Evolutionary conservation across 2,329 filamentous ascomycete species (phyloP).

Genomic region (Mycogone perniciosa): DNA sequence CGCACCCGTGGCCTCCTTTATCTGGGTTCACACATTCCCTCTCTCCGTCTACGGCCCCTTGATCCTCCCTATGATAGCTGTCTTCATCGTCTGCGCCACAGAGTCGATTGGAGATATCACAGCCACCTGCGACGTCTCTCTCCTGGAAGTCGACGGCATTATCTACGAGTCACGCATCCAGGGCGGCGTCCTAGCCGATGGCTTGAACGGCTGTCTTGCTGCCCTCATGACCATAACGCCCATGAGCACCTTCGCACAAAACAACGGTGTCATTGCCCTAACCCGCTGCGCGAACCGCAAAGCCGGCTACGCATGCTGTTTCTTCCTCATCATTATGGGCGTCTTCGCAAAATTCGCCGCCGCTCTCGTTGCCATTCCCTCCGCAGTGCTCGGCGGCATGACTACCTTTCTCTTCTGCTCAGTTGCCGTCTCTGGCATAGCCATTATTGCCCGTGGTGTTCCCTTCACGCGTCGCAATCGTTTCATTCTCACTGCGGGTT

Average conservation of each 20-base stretch:
- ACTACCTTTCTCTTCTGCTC: conserved; percentile 75
- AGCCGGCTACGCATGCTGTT: conserved; percentile 70
- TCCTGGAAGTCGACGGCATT: conserved; percentile 64
- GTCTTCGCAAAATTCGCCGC: conserved; percentile 80
- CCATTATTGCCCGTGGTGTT: conserved; percentile 63
- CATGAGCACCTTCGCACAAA: conserved; percentile 76
- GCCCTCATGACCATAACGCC: conserved; percentile 74
- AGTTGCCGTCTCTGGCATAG: conserved; percentile 70
- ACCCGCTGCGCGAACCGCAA: conserved; percentile 76
- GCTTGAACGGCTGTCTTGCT: conserved; percentile 67
- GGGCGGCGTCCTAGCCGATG: conserved; percentile 72
- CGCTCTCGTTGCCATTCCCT: conserved; percentile 68
- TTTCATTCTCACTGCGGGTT: conserved; percentile 71
- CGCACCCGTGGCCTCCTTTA: conserved; percentile 66
- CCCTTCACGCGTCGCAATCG: conserved; percentile 73
- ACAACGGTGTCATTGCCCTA: conserved; percentile 78
- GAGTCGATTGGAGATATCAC: conserved; percentile 78
- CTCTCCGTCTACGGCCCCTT: conserved; percentile 66
- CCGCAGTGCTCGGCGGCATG: conserved; percentile 61
- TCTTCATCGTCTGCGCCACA: conserved; percentile 68
- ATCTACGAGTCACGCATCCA: conserved; percentile 72
- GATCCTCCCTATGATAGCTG: conserved; percentile 63
- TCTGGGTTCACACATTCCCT: conserved; percentile 74
- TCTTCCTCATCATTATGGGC: conserved; percentile 75
- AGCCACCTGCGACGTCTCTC: conserved; percentile 74